A percentile compares a stretch with the other conserved stretches of the same genome.
These are phyloP conservation scores for Ceratobasidium sp. DNA, from an alignment of 1,284 basidiomycete genomes.

Conservation along the genomic window DNA sequence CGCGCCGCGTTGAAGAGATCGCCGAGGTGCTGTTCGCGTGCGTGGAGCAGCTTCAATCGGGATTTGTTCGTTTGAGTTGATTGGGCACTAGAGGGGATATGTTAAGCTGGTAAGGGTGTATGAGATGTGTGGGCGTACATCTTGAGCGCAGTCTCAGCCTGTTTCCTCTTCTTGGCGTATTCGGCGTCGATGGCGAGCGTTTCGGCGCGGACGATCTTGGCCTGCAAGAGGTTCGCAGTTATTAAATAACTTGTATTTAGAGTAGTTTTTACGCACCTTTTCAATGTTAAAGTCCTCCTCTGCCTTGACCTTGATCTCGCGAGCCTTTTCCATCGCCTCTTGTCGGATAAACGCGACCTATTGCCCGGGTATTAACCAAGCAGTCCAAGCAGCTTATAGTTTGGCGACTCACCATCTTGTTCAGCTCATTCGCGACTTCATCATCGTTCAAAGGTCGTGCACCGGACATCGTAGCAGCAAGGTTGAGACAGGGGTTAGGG, in stretches of 20 bases:
- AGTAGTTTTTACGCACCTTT: constrained; percentile 70
- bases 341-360: constrained; percentile 97
- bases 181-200: constrained; percentile 89
- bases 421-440: constrained; percentile 96
- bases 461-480: constrained; percentile 56
- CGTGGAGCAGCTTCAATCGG: constrained; percentile 87
- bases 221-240: constrained; percentile 56
- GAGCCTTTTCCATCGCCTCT: constrained; percentile 93
- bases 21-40: constrained; percentile 91
- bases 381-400: neutral
- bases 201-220: constrained; percentile 94
- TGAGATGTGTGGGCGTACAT: constrained; percentile 66
- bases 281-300: constrained; percentile 98
- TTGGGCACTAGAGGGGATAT: constrained; percentile 70
- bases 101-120: neutral
- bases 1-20: constrained; percentile 84
- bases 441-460: constrained; percentile 86
- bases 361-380: too few relatives aligned
- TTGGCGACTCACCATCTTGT: constrained; percentile 85
- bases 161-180: constrained; percentile 94
- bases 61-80: constrained; percentile 97
- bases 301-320: constrained; percentile 96
- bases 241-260: neutral
- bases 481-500: constrained; percentile 14
- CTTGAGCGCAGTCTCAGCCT: constrained; percentile 90